Percentiles rank a stretch among this genome's conserved stretches.
These are phyloP conservation scores for Penicillium pancosmium DNA, from an alignment of 495 filamentous ascomycete genomes.

Conservation along the genomic window DNA sequence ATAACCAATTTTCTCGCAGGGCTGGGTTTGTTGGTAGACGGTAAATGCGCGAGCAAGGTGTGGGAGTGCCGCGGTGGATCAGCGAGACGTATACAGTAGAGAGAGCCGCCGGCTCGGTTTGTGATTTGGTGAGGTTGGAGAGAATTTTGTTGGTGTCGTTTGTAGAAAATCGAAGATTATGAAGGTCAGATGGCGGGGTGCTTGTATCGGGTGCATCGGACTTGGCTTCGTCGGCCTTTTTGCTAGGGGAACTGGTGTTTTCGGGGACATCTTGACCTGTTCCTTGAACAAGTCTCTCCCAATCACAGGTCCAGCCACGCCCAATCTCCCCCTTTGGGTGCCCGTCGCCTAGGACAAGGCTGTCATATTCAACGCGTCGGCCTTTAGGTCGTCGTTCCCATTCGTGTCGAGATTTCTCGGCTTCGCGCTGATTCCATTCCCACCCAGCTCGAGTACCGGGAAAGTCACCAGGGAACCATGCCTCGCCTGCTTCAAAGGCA, in stretches of 20 bases:
- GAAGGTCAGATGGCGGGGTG: conserved; percentile 35
- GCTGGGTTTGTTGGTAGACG: conserved; percentile 59
- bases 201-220: not conserved
- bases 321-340: conserved; percentile 81
- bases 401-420: conserved; percentile 57
- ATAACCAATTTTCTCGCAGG: conserved; percentile 59
- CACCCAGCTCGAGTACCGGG: conserved; percentile 81
- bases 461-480: conserved; percentile 90
- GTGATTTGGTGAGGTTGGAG: conserved; percentile 26
- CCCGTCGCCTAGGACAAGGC: conserved; percentile 71
- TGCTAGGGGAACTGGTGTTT: conserved; percentile 9
- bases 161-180: conserved; percentile 31
- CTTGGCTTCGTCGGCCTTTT: conserved; percentile 19
- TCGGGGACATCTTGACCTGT: conserved; percentile 7
- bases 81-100: conserved; percentile 63
- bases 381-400: conserved; percentile 85
- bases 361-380: conserved; percentile 75
- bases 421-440: conserved; percentile 71
- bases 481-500: conserved; percentile 73
- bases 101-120: conserved; percentile 38
- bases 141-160: conserved; percentile 26
- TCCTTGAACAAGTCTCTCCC: conserved; percentile 62
- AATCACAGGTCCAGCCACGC: conserved; percentile 85
- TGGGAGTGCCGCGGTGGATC: conserved; percentile 60
- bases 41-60: conserved; percentile 70